Evolutionary conservation across 345 rosid genomes (phyloP).

Genomic region (Rhizophora apiculata): DNA sequence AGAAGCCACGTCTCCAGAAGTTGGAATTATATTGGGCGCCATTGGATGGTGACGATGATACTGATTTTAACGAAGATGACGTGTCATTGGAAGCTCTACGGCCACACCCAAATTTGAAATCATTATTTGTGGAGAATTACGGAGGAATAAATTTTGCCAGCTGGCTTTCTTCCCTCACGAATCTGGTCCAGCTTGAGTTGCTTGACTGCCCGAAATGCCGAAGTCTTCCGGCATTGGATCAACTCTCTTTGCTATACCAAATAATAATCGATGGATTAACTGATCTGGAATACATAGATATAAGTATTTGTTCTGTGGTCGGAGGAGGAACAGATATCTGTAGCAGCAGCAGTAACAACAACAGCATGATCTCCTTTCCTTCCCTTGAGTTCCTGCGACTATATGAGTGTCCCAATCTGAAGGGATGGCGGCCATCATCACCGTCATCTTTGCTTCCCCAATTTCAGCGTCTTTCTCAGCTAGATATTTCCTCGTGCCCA

Average conservation of each 20-base stretch:
- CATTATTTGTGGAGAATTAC: constrained; percentile 10
- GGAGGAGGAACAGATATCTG: background rate
- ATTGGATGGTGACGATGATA: background rate
- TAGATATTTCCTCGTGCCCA: too few relatives aligned
- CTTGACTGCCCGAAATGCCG: constrained; percentile 3
- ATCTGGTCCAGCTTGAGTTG: background rate
- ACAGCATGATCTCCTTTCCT: background rate
- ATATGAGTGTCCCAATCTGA: constrained; percentile 5
- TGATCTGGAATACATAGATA: constrained; percentile 18
- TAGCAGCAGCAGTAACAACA: too few relatives aligned
- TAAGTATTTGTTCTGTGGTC: background rate
- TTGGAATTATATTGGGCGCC: constrained; percentile 6
- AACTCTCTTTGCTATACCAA: constrained; percentile 8
- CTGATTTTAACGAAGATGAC: background rate
- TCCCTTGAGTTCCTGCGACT: constrained; percentile 4
- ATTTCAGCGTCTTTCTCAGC: background rate
- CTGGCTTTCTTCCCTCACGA: constrained; percentile 12
- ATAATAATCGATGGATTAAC: background rate
- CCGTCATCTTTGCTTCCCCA: background rate
- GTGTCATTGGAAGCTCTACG: constrained; percentile 6
- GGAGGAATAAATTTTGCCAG: constrained; percentile 10
- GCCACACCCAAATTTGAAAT: constrained; percentile 16
- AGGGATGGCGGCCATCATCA: constrained; percentile 9
- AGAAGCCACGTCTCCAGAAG: constrained; percentile 2
- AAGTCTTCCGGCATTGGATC: constrained; percentile 9